phyloP scores from a whole-genome alignment of 345 rosid species.

The Limnanthes douglasii region DNA sequence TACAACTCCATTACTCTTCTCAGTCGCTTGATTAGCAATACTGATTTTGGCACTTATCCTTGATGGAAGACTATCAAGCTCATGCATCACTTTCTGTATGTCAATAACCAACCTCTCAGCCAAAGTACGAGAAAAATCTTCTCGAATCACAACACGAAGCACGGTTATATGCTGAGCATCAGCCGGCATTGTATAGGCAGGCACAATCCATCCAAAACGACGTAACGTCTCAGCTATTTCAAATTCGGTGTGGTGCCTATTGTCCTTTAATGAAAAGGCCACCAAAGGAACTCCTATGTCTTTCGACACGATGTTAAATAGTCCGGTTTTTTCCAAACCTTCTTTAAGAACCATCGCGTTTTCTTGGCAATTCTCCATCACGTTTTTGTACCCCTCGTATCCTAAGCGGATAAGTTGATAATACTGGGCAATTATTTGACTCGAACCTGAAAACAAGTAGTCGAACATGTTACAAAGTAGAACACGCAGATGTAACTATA shows the following conservation, averaged over 20 bases:
- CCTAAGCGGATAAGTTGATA: constrained; percentile 88
- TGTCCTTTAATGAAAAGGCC: constrained; percentile 81
- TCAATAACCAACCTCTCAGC: constrained; percentile 68
- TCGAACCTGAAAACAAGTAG: constrained; percentile 8
- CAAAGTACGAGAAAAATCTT: constrained; percentile 81
- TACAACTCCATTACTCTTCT: background rate
- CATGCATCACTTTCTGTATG: constrained; percentile 37
- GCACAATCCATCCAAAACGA: constrained; percentile 93
- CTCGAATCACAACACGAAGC: constrained; percentile 77
- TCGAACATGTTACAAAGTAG: constrained; percentile 9
- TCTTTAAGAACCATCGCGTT: constrained; percentile 54
- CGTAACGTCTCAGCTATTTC: constrained; percentile 71
- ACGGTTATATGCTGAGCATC: constrained; percentile 86
- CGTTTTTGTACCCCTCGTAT: constrained; percentile 66
- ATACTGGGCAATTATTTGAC: constrained; percentile 44
- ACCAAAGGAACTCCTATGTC: constrained; percentile 78
- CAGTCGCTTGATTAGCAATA: no score
- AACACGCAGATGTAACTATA: constrained; percentile 16
- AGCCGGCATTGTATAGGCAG: constrained; percentile 85
- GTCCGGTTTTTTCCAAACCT: constrained; percentile 62
- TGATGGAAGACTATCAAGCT: constrained; percentile 34
- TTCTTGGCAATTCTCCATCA: constrained; percentile 81
- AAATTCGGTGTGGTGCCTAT: constrained; percentile 46
- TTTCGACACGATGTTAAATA: constrained; percentile 67
- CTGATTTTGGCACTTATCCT: constrained; percentile 15